phyloP scores from a whole-genome alignment of 2,329 filamentous ascomycete species.

The Podosphaera fusca region DNA sequence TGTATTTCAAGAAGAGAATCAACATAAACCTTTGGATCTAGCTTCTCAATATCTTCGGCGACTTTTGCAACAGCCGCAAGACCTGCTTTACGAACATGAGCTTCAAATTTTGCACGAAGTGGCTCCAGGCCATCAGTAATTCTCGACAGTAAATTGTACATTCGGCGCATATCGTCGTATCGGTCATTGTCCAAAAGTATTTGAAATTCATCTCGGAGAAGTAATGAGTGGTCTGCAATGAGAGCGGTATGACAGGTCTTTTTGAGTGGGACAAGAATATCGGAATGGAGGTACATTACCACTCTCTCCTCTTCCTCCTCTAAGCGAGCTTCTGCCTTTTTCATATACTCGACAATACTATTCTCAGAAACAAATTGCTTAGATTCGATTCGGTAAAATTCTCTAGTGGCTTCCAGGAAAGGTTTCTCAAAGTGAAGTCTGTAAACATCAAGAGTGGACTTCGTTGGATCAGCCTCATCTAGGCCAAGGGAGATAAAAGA shows the following conservation, averaged over 20 bases:
- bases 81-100: conserved; percentile 77
- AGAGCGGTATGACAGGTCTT: conserved; percentile 73
- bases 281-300: conserved; percentile 69
- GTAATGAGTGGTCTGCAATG: conserved; percentile 63
- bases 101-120: conserved; percentile 67
- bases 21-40: conserved; percentile 93
- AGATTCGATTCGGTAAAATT: conserved; percentile 81
- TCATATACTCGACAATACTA: conserved; percentile 98
- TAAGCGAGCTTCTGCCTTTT: conserved; percentile 80
- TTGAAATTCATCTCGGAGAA: conserved; percentile 93
- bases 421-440: conserved; percentile 78
- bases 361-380: conserved; percentile 90
- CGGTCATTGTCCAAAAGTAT: conserved; percentile 80
- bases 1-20: conserved; percentile 88
- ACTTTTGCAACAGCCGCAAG: conserved; percentile 78
- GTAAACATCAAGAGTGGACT: conserved; percentile 90
- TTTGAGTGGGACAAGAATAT: conserved; percentile 68
- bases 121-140: conserved; percentile 86
- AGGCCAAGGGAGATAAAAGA: conserved; percentile 89
- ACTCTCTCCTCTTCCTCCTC: conserved; percentile 90
- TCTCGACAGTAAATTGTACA: conserved; percentile 78
- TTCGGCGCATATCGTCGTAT: conserved; percentile 82
- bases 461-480: conserved; percentile 78
- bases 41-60: conserved; percentile 61
- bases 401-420: conserved; percentile 63